Conservation (phyloP, 1,284 basidiomycete species). For the Clitocybe nebularis region DNA sequence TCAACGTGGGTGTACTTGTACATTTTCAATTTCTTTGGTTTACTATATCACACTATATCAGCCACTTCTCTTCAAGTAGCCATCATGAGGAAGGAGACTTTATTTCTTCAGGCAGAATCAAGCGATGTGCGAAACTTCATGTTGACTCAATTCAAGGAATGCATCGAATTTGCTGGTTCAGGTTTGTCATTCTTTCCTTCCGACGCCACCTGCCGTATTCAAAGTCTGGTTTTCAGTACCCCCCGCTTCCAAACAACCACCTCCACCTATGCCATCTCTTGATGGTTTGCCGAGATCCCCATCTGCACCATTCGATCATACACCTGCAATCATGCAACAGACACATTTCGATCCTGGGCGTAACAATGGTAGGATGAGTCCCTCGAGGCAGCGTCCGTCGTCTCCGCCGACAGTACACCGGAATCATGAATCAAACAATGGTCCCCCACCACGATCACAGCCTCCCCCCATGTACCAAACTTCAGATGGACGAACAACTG, state of each 20-base stretch:
- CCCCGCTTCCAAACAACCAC: constrained; percentile 53
- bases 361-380: constrained; percentile 10
- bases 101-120: constrained; percentile 69
- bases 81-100: constrained; percentile 87
- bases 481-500: constrained; percentile 10
- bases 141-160: constrained; percentile 76
- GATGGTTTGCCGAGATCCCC: constrained; percentile 15
- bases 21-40: not conserved
- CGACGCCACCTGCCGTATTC: constrained; percentile 3
- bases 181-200: constrained; percentile 47
- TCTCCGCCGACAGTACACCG: constrained; percentile 8
- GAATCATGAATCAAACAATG: constrained; percentile 6
- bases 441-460: constrained; percentile 10
- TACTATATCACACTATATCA: constrained; percentile 24
- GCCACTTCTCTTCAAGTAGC: constrained; percentile 74
- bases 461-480: constrained; percentile 14
- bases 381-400: constrained; percentile 6
- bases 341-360: constrained; percentile 5
- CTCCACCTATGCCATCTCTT: constrained; percentile 55
- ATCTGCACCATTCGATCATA: constrained; percentile 3
- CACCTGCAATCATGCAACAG: constrained; percentile 1
- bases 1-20: constrained; percentile 40
- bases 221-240: constrained; percentile 37
- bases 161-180: constrained; percentile 75
- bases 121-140: constrained; percentile 62